A percentile compares a stretch with the other conserved stretches of the same genome.
These are phyloP conservation scores for Cryptosporidium tyzzeri DNA, from an alignment of 169 alveolate genomes.

Conservation along the genomic window DNA sequence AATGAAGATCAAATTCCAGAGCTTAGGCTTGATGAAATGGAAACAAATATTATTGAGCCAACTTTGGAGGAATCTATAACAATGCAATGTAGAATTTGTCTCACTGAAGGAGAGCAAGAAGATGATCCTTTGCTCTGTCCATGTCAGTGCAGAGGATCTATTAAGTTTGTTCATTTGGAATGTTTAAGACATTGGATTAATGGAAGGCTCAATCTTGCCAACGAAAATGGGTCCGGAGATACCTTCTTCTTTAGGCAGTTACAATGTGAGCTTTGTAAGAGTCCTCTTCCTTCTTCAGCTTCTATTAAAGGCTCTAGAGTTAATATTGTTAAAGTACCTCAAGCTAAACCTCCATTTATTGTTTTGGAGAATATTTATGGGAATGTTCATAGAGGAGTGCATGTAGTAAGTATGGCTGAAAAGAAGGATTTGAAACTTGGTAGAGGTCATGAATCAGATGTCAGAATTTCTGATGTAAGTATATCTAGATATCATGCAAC, in stretches of 20 bases:
- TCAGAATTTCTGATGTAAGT: slow-evolving; percentile 96
- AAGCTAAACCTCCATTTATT: slow-evolving; percentile 89
- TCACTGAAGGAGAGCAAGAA: slow-evolving; percentile 88
- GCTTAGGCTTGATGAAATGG: slow-evolving; percentile 56
- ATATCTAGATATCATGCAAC: slow-evolving; percentile 97
- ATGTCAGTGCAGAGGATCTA: slow-evolving; percentile 93
- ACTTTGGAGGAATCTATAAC: slow-evolving; percentile 59
- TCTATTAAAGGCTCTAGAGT: slow-evolving; percentile 82
- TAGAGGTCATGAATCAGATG: slow-evolving; percentile 98
- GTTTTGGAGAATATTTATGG: slow-evolving; percentile 90
- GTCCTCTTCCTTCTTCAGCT: slow-evolving; percentile 84
- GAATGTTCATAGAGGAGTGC: slow-evolving; percentile 84
- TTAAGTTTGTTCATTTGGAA: slow-evolving; percentile 93
- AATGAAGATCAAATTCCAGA: slow-evolving; percentile 70
- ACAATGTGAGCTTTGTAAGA: slow-evolving; percentile 89
- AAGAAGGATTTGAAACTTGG: slow-evolving; percentile 90
- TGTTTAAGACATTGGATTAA: slow-evolving; percentile 96
- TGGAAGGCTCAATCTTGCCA: slow-evolving; percentile 87
- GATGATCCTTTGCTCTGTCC: slow-evolving; percentile 91
- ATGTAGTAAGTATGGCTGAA: slow-evolving; percentile 85
- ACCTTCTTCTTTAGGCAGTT: slow-evolving; percentile 84
- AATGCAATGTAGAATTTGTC: slow-evolving; percentile 93
- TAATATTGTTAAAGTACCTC: slow-evolving; percentile 86
- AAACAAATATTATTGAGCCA: slow-evolving; percentile 63
- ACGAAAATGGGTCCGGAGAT: slow-evolving; percentile 79